phyloP scores from a whole-genome alignment of 1,284 basidiomycete genomes.

The Fistulina hepatica region DNA sequence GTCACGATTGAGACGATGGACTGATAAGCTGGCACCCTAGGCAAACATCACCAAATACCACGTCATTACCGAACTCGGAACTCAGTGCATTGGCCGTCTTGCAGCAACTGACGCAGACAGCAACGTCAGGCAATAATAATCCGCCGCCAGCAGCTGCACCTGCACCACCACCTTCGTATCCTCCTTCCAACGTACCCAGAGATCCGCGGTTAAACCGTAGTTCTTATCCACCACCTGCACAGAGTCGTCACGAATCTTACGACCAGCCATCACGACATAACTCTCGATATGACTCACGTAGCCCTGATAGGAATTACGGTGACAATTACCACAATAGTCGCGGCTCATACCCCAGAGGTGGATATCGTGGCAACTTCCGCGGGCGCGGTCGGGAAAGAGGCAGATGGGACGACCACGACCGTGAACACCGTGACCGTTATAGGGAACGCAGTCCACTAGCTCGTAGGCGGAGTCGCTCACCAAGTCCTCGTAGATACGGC shows the following conservation, averaged over 20 bases:
- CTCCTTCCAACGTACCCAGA: too few species aligned
- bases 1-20: too few species aligned
- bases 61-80: conserved; percentile 23
- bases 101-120: conserved; percentile 59
- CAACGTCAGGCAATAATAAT: conserved; percentile 30
- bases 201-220: too few species aligned
- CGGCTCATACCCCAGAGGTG: conserved; percentile 37
- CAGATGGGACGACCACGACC: conserved; percentile 39
- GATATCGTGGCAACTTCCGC: conserved; percentile 34
- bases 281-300: background rate
- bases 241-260: too few species aligned
- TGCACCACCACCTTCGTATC: conserved; percentile 21
- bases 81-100: conserved; percentile 50
- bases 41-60: conserved; percentile 53
- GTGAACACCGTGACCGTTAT: conserved; percentile 36
- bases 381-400: conserved; percentile 31
- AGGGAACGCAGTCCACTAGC: conserved; percentile 33
- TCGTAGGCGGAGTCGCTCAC: conserved; percentile 48
- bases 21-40: conserved; percentile 25
- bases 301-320: conserved; percentile 26
- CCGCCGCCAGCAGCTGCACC: conserved; percentile 20
- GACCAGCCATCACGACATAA: too few species aligned
- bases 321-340: conserved; percentile 27
- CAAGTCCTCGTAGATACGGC: conserved; percentile 51
- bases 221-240: too few species aligned